phyloP scores from a whole-genome alignment of 768 basidiomycete genomes.

The Leccinum disarticulatum region DNA sequence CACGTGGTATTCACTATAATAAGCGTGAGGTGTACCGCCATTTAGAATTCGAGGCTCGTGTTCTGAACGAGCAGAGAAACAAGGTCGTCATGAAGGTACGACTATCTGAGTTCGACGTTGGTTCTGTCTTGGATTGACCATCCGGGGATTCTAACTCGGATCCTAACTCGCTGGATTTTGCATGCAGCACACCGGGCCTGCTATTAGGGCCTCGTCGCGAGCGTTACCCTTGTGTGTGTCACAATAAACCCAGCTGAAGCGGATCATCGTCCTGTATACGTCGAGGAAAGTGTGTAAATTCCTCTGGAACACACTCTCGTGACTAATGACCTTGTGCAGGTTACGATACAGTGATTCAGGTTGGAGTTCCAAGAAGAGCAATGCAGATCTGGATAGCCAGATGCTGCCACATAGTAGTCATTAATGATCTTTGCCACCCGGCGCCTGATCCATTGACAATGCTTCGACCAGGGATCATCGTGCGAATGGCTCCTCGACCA shows the following conservation, averaged over 20 bases:
- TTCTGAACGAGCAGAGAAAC: conserved; percentile 49
- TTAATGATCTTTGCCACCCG: too few species aligned
- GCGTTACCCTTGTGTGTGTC: conserved; percentile 70
- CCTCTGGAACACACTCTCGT: neutral
- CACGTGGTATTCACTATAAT: conserved; percentile 18
- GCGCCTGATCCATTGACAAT: too few species aligned
- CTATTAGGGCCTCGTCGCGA: conserved; percentile 64
- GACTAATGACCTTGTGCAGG: conserved; percentile 36
- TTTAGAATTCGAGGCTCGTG: conserved; percentile 54
- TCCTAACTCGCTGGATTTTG: conserved; percentile 72
- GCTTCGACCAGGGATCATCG: neutral
- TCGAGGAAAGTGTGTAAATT: conserved; percentile 51
- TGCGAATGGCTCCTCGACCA: neutral
- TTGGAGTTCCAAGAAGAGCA: neutral
- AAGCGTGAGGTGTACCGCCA: conserved; percentile 60
- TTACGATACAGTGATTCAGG: conserved; percentile 54
- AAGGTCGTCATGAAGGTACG: conserved; percentile 54
- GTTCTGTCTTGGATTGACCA: conserved; percentile 55
- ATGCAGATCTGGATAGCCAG: conserved; percentile 62
- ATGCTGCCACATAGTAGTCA: too few species aligned
- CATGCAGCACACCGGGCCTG: conserved; percentile 50
- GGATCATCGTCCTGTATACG: conserved; percentile 72
- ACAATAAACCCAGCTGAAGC: conserved; percentile 73
- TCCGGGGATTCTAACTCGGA: conserved; percentile 60
- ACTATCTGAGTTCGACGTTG: neutral